A percentile compares a stretch with the other conserved stretches of the same genome.
These are phyloP conservation scores for Acorus gramineus DNA, from an alignment of 106 monocot species.

Conservation along the genomic window DNA sequence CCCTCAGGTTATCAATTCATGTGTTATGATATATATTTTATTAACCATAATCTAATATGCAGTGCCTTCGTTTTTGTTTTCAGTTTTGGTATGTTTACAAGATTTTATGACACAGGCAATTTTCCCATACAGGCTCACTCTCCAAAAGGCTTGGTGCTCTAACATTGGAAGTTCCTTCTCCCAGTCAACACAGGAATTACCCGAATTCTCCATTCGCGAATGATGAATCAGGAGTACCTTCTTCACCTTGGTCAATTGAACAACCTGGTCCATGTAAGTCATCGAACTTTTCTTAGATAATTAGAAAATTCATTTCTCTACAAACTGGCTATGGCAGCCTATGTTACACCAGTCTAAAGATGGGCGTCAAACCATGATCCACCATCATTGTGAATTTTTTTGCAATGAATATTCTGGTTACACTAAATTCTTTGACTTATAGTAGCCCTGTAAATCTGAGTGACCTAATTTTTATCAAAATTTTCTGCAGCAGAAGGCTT, in stretches of 20 bases:
- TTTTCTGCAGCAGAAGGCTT: constrained; percentile 97
- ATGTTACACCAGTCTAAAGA: no score
- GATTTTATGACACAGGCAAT: not conserved
- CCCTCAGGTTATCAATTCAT: no score
- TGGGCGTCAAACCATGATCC: no score
- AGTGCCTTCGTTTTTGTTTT: no score
- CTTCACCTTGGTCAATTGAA: constrained; percentile 34
- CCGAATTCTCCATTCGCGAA: constrained; percentile 30
- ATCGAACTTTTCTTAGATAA: constrained; percentile 7
- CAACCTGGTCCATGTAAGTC: constrained; percentile 58
- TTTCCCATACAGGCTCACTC: constrained; percentile 14
- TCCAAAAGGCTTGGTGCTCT: constrained; percentile 22
- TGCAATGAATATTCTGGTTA: no score
- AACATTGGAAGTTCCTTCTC: constrained; percentile 28
- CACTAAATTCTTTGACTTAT: not conserved
- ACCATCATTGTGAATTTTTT: no score
- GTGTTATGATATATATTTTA: no score
- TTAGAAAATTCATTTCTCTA: no score
- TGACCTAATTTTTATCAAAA: constrained; percentile 36
- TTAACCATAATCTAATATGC: no score
- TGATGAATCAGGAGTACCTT: constrained; percentile 32
- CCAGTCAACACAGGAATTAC: constrained; percentile 19
- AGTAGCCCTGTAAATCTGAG: not conserved
- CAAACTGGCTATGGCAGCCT: no score
- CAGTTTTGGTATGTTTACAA: no score